Percentiles rank a stretch among this genome's conserved stretches.
These are phyloP conservation scores for Elongisporangium prolatum DNA, from an alignment of 352 stramenopile species.

Conservation along the genomic window DNA sequence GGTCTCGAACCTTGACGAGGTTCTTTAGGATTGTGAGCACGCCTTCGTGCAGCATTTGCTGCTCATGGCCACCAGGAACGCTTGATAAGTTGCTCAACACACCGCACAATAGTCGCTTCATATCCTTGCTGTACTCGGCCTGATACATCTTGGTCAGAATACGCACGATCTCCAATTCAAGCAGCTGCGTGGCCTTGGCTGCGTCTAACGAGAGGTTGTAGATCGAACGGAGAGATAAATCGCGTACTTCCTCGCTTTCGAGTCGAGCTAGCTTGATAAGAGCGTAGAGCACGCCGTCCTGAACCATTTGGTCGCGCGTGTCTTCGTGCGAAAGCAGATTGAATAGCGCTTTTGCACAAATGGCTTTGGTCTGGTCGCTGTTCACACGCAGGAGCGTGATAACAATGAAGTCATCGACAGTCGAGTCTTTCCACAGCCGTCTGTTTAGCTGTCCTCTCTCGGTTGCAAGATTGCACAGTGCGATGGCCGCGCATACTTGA, in stretches of 20 bases:
- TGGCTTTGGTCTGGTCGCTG: constrained; percentile 74
- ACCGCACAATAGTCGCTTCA: constrained; percentile 72
- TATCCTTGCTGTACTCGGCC: constrained; percentile 60
- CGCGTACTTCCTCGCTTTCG: constrained; percentile 69
- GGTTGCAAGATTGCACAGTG: constrained; percentile 81
- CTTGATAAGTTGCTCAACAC: constrained; percentile 74
- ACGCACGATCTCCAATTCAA: constrained; percentile 81
- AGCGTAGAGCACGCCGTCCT: constrained; percentile 76
- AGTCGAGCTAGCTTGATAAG: constrained; percentile 82
- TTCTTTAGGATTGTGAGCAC: constrained; percentile 58
- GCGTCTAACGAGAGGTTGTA: constrained; percentile 75
- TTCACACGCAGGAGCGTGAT: constrained; percentile 84
- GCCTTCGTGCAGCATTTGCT: constrained; percentile 62
- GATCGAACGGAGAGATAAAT: constrained; percentile 61
- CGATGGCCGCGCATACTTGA: constrained; percentile 79
- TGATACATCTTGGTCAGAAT: constrained; percentile 77
- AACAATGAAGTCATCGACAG: constrained; percentile 84
- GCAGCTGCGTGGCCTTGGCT: constrained; percentile 36
- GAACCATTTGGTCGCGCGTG: constrained; percentile 61
- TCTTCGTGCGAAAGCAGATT: constrained; percentile 83
- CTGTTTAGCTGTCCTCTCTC: constrained; percentile 31
- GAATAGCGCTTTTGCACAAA: constrained; percentile 81
- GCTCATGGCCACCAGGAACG: constrained; percentile 12
- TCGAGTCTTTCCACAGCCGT: constrained; percentile 57
- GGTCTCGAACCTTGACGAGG: constrained; percentile 67